Evolutionary conservation across 495 filamentous ascomycete genomes (phyloP).

Genomic region (Xylaria acuta): DNA sequence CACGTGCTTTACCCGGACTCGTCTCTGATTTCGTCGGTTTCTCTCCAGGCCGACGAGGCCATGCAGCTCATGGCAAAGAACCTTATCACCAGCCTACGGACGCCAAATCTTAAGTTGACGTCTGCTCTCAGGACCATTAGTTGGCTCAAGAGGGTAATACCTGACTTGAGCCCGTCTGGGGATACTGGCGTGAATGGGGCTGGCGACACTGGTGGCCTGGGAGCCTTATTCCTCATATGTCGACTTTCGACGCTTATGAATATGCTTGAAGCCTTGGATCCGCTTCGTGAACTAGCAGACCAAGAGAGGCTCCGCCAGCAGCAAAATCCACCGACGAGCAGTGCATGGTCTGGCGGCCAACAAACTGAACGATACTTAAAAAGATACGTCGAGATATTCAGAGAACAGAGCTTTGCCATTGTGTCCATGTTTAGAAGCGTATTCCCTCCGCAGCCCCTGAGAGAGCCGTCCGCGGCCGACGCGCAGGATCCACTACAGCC

Average conservation of each 20-base stretch:
- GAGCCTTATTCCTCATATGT: constrained; percentile 86
- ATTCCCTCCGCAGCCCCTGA: constrained; percentile 64
- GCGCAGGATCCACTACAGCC: constrained; percentile 66
- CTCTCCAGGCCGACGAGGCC: constrained; percentile 79
- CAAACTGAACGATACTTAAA: constrained; percentile 96
- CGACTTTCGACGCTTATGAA: constrained; percentile 78
- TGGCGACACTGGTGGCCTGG: constrained; percentile 60
- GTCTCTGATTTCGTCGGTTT: constrained; percentile 72
- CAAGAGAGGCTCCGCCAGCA: constrained; percentile 70
- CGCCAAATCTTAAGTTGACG: constrained; percentile 83
- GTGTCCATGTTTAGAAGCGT: constrained; percentile 91
- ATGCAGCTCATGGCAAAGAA: constrained; percentile 90
- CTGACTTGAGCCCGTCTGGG: constrained; percentile 66
- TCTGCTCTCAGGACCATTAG: constrained; percentile 90
- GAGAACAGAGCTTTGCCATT: constrained; percentile 96
- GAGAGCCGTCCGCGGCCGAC: constrained; percentile 31
- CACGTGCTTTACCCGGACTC: constrained; percentile 83
- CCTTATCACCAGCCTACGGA: constrained; percentile 77
- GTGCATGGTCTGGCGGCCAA: constrained; percentile 75
- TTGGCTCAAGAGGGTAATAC: constrained; percentile 86
- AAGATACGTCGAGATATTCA: constrained; percentile 95
- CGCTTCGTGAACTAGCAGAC: constrained; percentile 85
- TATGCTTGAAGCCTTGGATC: constrained; percentile 84
- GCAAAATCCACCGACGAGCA: constrained; percentile 36
- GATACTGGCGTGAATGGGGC: constrained; percentile 38